Conservation (phyloP, 768 basidiomycete genomes). For the Mycena kentingensis region DNA sequence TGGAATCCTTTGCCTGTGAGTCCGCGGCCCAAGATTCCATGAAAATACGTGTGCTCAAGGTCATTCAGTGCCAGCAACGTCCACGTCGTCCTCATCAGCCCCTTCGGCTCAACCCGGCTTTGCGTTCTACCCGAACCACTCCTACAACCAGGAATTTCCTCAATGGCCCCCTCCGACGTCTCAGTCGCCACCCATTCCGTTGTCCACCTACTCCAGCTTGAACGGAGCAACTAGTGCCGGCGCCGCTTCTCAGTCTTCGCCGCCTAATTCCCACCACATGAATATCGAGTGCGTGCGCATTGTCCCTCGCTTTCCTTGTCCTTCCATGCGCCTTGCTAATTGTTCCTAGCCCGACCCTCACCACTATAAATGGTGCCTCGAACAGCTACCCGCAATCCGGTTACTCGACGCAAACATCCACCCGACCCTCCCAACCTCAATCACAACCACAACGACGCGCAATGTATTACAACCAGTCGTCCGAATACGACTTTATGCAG, state of each 20-base stretch:
- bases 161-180: constrained; percentile 30
- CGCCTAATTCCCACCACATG: constrained; percentile 40
- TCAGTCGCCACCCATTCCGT: constrained; percentile 23
- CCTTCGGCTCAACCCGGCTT: constrained; percentile 35
- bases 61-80: constrained; percentile 68
- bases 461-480: constrained; percentile 41
- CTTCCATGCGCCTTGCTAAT: constrained; percentile 16
- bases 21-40: constrained; percentile 16
- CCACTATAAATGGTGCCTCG: constrained; percentile 52
- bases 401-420: constrained; percentile 37
- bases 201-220: constrained; percentile 21
- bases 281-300: constrained; percentile 70
- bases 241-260: constrained; percentile 28
- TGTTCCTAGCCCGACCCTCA: constrained; percentile 56
- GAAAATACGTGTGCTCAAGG: constrained; percentile 50
- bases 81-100: constrained; percentile 31
- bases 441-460: constrained; percentile 22
- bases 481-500: constrained; percentile 33
- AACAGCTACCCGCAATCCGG: constrained; percentile 48
- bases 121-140: constrained; percentile 38
- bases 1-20: constrained; percentile 49
- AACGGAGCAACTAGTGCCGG: constrained; percentile 29
- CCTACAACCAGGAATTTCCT: constrained; percentile 19
- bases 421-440: constrained; percentile 26
- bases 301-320: constrained; percentile 19